Evolutionary conservation across 2,329 filamentous ascomycete species (phyloP).

Genomic region (Purpureocillium takamizusanense): DNA sequence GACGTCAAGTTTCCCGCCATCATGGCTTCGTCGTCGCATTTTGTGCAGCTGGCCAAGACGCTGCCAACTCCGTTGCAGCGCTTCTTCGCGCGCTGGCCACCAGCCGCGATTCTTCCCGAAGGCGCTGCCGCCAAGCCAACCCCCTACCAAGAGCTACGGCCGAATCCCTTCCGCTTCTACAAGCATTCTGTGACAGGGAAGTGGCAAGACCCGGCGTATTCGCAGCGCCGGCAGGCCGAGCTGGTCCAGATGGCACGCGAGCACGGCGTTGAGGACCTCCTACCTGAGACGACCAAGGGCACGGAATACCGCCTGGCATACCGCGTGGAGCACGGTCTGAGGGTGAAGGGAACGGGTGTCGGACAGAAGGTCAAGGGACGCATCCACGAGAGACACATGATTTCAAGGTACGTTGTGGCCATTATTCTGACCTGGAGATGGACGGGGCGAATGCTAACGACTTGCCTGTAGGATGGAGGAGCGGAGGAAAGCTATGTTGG

Average conservation of each 20-base stretch:
- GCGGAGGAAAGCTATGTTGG: conserved; percentile 84
- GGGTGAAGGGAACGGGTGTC: conserved; percentile 86
- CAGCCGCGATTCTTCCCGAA: conserved; percentile 47
- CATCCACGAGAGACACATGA: conserved; percentile 79
- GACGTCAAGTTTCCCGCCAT: conserved; percentile 2
- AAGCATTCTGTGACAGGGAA: conserved; percentile 71
- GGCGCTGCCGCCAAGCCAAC: conserved; percentile 25
- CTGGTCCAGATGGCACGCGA: conserved; percentile 76
- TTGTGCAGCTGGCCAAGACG: conserved; percentile 54
- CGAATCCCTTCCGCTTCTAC: conserved; percentile 74
- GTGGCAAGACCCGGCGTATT: conserved; percentile 79
- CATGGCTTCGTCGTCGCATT: conserved; percentile 28
- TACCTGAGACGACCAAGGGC: conserved; percentile 70
- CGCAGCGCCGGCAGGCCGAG: conserved; percentile 79
- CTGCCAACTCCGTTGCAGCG: conserved; percentile 70
- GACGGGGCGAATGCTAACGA: conserved; percentile 6
- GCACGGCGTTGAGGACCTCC: conserved; percentile 70
- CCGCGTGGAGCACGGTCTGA: conserved; percentile 69
- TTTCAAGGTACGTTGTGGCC: conserved; percentile 49
- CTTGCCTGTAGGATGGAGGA: conserved; percentile 59
- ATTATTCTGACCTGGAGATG: background rate
- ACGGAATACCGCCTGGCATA: conserved; percentile 61
- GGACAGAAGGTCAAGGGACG: conserved; percentile 95
- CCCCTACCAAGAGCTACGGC: conserved; percentile 45
- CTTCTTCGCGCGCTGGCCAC: conserved; percentile 88